Conservation (phyloP, 2,329 filamentous ascomycete genomes). For the Clathrospora elynae region DNA sequence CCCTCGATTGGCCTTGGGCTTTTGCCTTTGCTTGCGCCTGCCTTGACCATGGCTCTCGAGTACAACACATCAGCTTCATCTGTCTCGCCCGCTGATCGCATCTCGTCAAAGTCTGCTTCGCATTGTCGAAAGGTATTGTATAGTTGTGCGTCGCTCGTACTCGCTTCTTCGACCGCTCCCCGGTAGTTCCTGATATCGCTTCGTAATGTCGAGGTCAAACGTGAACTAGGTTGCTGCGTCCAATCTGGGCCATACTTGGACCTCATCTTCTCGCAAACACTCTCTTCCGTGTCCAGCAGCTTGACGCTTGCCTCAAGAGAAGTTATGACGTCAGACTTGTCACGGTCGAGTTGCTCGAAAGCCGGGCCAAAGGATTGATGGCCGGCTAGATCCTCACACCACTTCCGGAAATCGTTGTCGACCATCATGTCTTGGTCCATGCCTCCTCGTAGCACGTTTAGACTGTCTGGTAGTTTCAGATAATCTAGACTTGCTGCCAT, state of each 20-base stretch:
- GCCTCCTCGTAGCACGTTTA: conserved; percentile 90
- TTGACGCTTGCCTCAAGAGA: conserved; percentile 81
- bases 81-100: conserved; percentile 84
- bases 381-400: conserved; percentile 90
- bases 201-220: conserved; percentile 83
- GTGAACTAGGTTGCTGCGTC: conserved; percentile 94
- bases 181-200: conserved; percentile 87
- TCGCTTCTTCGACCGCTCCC: conserved; percentile 87
- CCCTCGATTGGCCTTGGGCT: conserved; percentile 68
- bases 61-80: conserved; percentile 89
- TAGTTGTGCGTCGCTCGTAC: conserved; percentile 82
- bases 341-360: conserved; percentile 77
- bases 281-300: conserved; percentile 94
- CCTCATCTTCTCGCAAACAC: conserved; percentile 98
- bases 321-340: conserved; percentile 75
- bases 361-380: conserved; percentile 79
- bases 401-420: conserved; percentile 88
- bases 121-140: conserved; percentile 83
- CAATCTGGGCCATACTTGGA: conserved; percentile 95
- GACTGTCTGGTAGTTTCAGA: conserved; percentile 81
- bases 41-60: conserved; percentile 81
- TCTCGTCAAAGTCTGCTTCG: conserved; percentile 89
- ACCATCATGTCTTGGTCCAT: conserved; percentile 87
- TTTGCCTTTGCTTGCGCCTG: conserved; percentile 67
- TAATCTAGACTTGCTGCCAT: conserved; percentile 97